These are phyloP conservation scores for Solanum acaule DNA, from an alignment of 257 asterid genomes.

Conservation along the genomic window DNA sequence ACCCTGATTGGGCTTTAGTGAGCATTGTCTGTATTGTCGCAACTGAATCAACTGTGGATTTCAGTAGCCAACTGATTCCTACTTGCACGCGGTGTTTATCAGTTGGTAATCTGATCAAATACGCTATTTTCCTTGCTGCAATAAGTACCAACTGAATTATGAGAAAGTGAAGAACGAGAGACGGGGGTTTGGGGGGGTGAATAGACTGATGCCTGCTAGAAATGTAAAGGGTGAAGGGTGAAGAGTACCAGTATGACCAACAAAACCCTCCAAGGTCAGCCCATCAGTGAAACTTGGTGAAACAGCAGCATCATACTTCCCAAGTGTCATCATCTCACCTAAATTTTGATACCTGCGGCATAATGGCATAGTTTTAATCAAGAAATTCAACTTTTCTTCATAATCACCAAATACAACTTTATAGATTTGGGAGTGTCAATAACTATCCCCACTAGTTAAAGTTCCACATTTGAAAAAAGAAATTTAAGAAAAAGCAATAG, in stretches of 20 bases:
- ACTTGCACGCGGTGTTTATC: slow-evolving; percentile 85
- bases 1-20: slow-evolving; percentile 45
- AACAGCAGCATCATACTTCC: slow-evolving; percentile 79
- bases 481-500: neutral
- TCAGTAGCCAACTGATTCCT: slow-evolving; percentile 86
- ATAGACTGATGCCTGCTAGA: neutral
- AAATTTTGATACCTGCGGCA: slow-evolving; percentile 70
- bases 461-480: neutral
- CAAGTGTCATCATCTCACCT: slow-evolving; percentile 99
- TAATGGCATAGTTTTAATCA: neutral
- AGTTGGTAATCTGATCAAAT: slow-evolving; percentile 78
- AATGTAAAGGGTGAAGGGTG: neutral
- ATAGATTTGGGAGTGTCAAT: neutral
- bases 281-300: slow-evolving; percentile 81
- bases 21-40: slow-evolving; percentile 59
- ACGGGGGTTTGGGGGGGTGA: neutral
- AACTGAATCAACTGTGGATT: slow-evolving; percentile 71
- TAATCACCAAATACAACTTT: neutral
- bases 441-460: neutral
- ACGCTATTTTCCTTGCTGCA: slow-evolving; percentile 89
- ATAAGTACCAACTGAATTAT: neutral
- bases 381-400: neutral
- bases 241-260: slow-evolving; percentile 76
- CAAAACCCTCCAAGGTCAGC: slow-evolving; percentile 76
- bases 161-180: neutral